A percentile compares a stretch with the other conserved stretches of the same genome.
phyloP scores from a whole-genome alignment of 495 filamentous ascomycete species.

The Hyphodiscus hymeniophilus region DNA sequence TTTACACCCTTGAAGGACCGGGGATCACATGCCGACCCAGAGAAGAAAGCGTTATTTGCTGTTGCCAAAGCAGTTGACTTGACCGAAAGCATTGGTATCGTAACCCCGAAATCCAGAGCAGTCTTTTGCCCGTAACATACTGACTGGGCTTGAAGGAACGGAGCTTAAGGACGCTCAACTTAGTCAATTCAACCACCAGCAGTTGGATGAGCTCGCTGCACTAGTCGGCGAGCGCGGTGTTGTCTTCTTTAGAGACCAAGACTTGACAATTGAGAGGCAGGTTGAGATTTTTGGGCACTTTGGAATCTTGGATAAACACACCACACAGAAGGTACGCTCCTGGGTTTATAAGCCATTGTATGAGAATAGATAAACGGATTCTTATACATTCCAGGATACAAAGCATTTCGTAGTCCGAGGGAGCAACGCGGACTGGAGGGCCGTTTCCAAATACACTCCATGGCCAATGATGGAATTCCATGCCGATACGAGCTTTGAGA shows the following conservation, averaged over 20 bases:
- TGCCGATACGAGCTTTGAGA: slow-evolving; percentile 43
- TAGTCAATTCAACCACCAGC: slow-evolving; percentile 30
- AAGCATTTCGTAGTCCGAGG: too few relatives aligned
- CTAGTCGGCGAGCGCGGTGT: slow-evolving; percentile 38
- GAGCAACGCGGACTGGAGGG: too few relatives aligned
- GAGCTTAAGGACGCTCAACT: slow-evolving; percentile 39
- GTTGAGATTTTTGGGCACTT: slow-evolving; percentile 44
- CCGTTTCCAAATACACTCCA: too few relatives aligned
- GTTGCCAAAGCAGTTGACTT: slow-evolving; percentile 36
- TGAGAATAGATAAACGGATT: not conserved
- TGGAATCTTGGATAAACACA: slow-evolving; percentile 40
- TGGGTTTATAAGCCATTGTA: slow-evolving; percentile 7
- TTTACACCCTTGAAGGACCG: slow-evolving; percentile 38
- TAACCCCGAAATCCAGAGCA: slow-evolving; percentile 1
- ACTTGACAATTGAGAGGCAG: slow-evolving; percentile 40
- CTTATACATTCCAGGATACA: not conserved
- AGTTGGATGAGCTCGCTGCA: slow-evolving; percentile 37
- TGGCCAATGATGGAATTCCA: slow-evolving; percentile 43
- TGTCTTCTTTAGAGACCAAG: slow-evolving; percentile 41
- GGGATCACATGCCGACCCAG: slow-evolving; percentile 41
- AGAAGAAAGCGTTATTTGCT: slow-evolving; percentile 40
- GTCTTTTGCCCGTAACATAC: slow-evolving; percentile 2
- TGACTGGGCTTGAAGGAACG: slow-evolving; percentile 24
- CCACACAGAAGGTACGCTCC: slow-evolving; percentile 34
- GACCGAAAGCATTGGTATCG: slow-evolving; percentile 39